Evolutionary conservation across 345 rosid species (phyloP).

Genomic region (Populus ilicifolia): DNA sequence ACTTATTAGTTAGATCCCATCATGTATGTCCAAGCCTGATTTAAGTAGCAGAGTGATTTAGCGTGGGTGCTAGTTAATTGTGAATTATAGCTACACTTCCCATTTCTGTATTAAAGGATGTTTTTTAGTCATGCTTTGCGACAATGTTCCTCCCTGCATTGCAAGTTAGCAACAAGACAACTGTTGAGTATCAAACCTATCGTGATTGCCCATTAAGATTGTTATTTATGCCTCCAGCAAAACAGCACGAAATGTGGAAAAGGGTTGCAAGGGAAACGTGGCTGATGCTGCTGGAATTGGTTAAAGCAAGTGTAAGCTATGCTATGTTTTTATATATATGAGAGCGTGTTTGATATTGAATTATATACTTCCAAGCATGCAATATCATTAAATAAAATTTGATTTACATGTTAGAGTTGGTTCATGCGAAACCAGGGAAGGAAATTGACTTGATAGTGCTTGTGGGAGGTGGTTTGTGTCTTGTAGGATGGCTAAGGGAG

Average conservation of each 20-base stretch:
- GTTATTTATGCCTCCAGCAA: not conserved
- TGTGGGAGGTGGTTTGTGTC: not conserved
- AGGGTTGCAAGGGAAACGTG: not conserved
- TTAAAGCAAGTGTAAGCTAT: not conserved
- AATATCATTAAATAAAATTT: not conserved
- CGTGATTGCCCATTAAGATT: not conserved
- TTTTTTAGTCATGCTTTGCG: not conserved
- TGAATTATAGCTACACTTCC: not conserved
- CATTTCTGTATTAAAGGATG: not conserved
- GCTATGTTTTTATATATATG: not conserved
- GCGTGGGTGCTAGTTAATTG: not conserved
- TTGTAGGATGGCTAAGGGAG: not conserved
- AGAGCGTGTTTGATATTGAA: not conserved
- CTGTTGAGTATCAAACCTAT: not conserved
- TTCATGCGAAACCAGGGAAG: not conserved
- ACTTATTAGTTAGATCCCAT: not conserved
- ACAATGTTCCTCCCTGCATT: not conserved
- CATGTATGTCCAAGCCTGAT: not conserved
- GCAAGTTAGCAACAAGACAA: not conserved
- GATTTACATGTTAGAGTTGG: not conserved
- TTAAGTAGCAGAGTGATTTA: not conserved
- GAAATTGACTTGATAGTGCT: not conserved
- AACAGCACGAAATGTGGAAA: not conserved
- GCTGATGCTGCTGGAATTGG: not conserved
- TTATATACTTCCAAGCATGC: not conserved